Base-by-base conservation (phyloP, 306 rosid species). In the Dalbergia cochinchinensis region DNA sequence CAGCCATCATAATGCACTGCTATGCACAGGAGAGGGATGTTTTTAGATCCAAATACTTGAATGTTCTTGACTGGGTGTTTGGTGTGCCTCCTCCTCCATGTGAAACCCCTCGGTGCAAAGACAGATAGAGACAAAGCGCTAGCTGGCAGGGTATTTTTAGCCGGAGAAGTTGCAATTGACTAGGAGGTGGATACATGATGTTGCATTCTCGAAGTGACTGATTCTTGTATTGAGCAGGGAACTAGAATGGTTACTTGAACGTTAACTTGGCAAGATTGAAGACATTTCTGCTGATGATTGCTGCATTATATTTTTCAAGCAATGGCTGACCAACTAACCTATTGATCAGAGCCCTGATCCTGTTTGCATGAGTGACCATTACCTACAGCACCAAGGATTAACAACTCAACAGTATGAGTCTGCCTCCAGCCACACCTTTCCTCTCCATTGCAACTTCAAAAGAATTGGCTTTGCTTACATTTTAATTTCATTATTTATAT, bases 1-100 rank as follows among this genome's bases (percentile, higher is more conserved):
- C 97, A 3, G 98, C 97, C 83, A 91, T 95, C 85, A 95, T 95
- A 89, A 95, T 93, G 99, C 99, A 95, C 72, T 93, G 98, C 81
- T 96, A 91, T 68, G 94, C 97, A 33, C 87, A 89, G 72, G 99
- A 96, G 83, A 88, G 99, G 78, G 97, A 93, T n/a, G 99, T 93
- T 20, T 93, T 95, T 82, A 88, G 89, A 84, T 95, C 98, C 82
- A 95, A 93, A 78, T 95, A 91, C 71, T 82, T 96, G 84, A 95
- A 91, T 59, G 98, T 91, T 76, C 98, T 95, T 14, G 98, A 95
- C 78, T 95, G 99, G 99, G 99, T 95, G 39, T 95, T 95, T 48
- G 99, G 99, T 6, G 82, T 93, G 6, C 99, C 99, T 35, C 94
- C 98, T 83, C 91, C 98, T 60, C 85, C 91, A 8, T 85, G 91